Evolutionary conservation across 257 asterid species (phyloP), one percentile per base, ranked within the genome.

Genomic region (Catharanthus roseus): DNA sequence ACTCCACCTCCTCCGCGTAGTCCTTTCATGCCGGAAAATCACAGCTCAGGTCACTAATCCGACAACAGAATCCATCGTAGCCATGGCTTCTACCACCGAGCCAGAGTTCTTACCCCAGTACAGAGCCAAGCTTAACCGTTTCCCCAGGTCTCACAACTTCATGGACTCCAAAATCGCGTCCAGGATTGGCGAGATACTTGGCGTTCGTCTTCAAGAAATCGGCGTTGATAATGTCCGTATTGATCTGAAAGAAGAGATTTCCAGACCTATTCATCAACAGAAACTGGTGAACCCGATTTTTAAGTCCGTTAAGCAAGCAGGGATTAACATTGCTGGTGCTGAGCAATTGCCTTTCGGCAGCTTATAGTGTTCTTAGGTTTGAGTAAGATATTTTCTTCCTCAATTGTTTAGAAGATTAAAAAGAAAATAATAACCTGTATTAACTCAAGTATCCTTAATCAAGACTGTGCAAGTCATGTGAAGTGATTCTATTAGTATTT

Each of bases 31-130:
- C 86, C 81, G 96, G n/a, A 89, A 79, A 80, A 70, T 91, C 77
- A 87, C 87, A 4, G 96, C 95, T 55, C 97, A 91, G 67, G 95
- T 89, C 23, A 86, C 90, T n/a, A 69, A 75, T 77, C 75, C 82
- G 29, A 74, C 34, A 70, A 83, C 79, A 34, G 56, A 84, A 21
- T 83, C 93, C 53, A 89, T 89, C 65, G 24, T 87, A 58, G 88
- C 95, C 74, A 85, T 91, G 84, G 91, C 96, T 24, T 83, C 96
- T 19, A 87, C 97, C 31, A 23, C 85, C 68, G 96, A 89, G 70
- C 88, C 84, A 34, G 96, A 91, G 70, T 91, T 89, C 76, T 45
- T 80, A 21, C 78, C 74, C 1, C 86, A 83, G 31, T 80, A 80
- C 80, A 70, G 76, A 78, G 80, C 96, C 68, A 87, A 79, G 70